Conservation (phyloP, 192 early-diverging fungal species). For the Podochytrium sp. region DNA sequence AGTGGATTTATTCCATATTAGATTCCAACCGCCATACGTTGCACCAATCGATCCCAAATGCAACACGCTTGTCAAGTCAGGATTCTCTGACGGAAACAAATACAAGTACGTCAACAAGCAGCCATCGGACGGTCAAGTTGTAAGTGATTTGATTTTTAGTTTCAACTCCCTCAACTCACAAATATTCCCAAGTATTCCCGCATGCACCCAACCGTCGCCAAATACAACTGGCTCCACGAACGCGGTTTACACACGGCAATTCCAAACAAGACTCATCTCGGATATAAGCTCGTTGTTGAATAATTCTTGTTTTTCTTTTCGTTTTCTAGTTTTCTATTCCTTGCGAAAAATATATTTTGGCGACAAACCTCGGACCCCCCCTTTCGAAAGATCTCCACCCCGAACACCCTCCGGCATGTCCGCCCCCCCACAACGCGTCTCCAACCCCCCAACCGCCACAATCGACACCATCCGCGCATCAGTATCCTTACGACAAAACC, state of each 20-base stretch:
- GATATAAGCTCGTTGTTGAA: constrained; percentile 7
- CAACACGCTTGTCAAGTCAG: constrained; percentile 29
- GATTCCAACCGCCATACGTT: neutral
- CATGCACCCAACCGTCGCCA: constrained; percentile 31
- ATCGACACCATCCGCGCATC: neutral
- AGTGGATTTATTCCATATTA: neutral
- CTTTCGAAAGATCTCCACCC: neutral
- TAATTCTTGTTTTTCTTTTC: neutral
- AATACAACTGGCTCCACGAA: constrained; percentile 29
- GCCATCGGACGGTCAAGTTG: constrained; percentile 3
- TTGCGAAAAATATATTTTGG: neutral
- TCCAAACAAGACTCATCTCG: constrained; percentile 21
- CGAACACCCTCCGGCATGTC: neutral
- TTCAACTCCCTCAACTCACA: neutral
- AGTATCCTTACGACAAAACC: neutral
- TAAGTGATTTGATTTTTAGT: neutral
- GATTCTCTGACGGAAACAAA: constrained; percentile 45
- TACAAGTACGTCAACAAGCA: constrained; percentile 22
- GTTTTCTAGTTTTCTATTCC: neutral
- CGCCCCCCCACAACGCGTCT: neutral
- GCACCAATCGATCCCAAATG: constrained; percentile 13
- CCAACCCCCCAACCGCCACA: neutral
- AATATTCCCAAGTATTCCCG: neutral
- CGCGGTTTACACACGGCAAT: constrained; percentile 18
- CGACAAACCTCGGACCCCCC: neutral